Evolutionary conservation across 495 filamentous ascomycete genomes (phyloP).

Genomic region (Hyaloscypha bicolor): DNA sequence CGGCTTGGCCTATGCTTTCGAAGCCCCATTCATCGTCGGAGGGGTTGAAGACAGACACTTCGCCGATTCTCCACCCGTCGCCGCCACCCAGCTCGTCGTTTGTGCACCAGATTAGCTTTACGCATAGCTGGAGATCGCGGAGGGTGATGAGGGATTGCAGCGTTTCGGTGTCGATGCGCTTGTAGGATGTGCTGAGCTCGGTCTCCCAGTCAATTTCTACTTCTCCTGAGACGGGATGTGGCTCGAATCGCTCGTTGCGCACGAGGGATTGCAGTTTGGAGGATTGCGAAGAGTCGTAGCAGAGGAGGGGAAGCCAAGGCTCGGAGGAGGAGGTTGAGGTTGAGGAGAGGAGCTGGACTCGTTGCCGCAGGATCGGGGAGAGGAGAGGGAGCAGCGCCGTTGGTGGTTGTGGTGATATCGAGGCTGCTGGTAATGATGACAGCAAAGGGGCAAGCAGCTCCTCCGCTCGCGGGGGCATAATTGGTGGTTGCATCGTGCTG

Average conservation of each 20-base stretch:
- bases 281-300: constrained; percentile 73
- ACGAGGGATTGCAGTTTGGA: constrained; percentile 67
- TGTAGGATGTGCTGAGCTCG: constrained; percentile 68
- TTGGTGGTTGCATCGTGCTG: constrained; percentile 40
- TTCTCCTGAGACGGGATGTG: constrained; percentile 91
- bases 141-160: constrained; percentile 68
- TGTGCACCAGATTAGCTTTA: constrained; percentile 53
- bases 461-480: constrained; percentile 65
- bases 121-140: constrained; percentile 54
- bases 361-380: constrained; percentile 88
- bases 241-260: constrained; percentile 70
- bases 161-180: constrained; percentile 82
- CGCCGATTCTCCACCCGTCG: constrained; percentile 81
- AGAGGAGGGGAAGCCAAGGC: constrained; percentile 89
- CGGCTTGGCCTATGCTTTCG: constrained; percentile 44
- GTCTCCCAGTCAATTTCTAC: constrained; percentile 69
- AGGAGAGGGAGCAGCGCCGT: constrained; percentile 78
- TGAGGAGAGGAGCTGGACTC: constrained; percentile 73
- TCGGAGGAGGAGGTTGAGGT: constrained; percentile 53
- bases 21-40: constrained; percentile 35
- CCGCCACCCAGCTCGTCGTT: constrained; percentile 66
- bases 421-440: constrained; percentile 83
- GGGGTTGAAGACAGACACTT: constrained; percentile 65
- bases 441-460: constrained; percentile 74
- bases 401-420: constrained; percentile 75